phyloP scores from a whole-genome alignment of 495 filamentous ascomycete species.

The Aspergillus incahuasiensis region DNA sequence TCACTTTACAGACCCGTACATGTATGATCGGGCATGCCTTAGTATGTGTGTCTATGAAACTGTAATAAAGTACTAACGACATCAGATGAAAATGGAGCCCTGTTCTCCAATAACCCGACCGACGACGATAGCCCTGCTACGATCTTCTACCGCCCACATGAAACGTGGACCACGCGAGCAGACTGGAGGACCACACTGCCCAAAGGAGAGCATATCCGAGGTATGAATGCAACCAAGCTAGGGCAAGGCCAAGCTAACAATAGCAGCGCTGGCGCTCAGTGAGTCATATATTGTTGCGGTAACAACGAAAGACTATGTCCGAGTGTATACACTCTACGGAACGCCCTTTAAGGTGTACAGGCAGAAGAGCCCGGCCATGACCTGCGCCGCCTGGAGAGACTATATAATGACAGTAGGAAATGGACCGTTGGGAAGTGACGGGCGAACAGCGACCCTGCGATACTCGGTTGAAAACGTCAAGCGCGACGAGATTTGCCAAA shows the following conservation, averaged over 20 bases:
- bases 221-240: slow-evolving; percentile 16
- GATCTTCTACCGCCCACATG: slow-evolving; percentile 95
- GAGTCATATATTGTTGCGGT: slow-evolving; percentile 86
- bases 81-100: slow-evolving; percentile 71
- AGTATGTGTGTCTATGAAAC: slow-evolving; percentile 35
- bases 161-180: slow-evolving; percentile 85
- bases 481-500: slow-evolving; percentile 86
- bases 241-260: not conserved
- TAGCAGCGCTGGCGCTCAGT: slow-evolving; percentile 76
- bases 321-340: slow-evolving; percentile 89
- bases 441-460: slow-evolving; percentile 59
- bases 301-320: slow-evolving; percentile 79
- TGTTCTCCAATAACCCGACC: slow-evolving; percentile 78
- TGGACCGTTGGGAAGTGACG: slow-evolving; percentile 74
- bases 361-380: slow-evolving; percentile 88
- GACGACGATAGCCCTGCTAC: slow-evolving; percentile 65
- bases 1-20: slow-evolving; percentile 89
- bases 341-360: slow-evolving; percentile 83
- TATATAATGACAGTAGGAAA: slow-evolving; percentile 94
- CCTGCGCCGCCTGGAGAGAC: slow-evolving; percentile 87
- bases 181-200: slow-evolving; percentile 90
- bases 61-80: slow-evolving; percentile 28
- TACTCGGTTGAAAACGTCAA: slow-evolving; percentile 94
- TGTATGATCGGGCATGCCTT: slow-evolving; percentile 93
- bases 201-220: slow-evolving; percentile 68